Base-by-base conservation (phyloP, 2,329 filamentous ascomycete genomes). In the Botrytis hyacinthi region DNA sequence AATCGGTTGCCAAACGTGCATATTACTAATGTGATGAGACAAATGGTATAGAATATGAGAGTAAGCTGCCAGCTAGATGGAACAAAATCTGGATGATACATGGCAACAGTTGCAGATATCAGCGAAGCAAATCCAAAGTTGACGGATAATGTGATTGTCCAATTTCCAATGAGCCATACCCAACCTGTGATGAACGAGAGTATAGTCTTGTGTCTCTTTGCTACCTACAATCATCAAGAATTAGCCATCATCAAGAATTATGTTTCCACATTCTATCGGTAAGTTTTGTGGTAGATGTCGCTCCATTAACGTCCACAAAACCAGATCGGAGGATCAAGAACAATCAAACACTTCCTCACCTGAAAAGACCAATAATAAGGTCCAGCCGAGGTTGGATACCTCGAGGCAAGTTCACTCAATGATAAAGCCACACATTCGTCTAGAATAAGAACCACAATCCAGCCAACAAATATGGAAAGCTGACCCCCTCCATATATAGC, bases 311-410 rank as follows among this genome's bases (percentile, higher is more conserved):
- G 22, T 57, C 48, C 10, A 44, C 8, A 35, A 20, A 44, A 16
- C 14, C 5, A n/a, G 22, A 59, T 22, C 22, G 20, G 4, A 4
- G 16, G 20, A 3, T 18, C 14, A 9, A 29, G 22, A 68, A 54
- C 2, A n/a, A 54, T n/a, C 60, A 62, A 26, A 37, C 9, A 16
- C 3, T 20, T 59, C 3, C 70, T 42, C n/a, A 72, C 70, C 89
- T 93, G 93, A 80, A 92, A 93, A 9, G 91, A 90, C 83, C 93
- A 91, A 81, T 93, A 93, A 83, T 94, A 94, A 71, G 93, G 91
- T 80, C 91, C 92, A 79, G 91, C 91, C 69, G 90, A 90, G n/a
- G 91, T 93, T 35, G 92, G 92, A 79, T 92, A 93, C 57, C 93
- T 89, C 77, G 89, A 91, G 74, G 91, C 93, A 79, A 94, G 92